A percentile compares a stretch with the other conserved stretches of the same genome.
Evolutionary conservation across 2,329 filamentous ascomycete genomes (phyloP).

Genomic region (Phyllosticta citriasiana): DNA sequence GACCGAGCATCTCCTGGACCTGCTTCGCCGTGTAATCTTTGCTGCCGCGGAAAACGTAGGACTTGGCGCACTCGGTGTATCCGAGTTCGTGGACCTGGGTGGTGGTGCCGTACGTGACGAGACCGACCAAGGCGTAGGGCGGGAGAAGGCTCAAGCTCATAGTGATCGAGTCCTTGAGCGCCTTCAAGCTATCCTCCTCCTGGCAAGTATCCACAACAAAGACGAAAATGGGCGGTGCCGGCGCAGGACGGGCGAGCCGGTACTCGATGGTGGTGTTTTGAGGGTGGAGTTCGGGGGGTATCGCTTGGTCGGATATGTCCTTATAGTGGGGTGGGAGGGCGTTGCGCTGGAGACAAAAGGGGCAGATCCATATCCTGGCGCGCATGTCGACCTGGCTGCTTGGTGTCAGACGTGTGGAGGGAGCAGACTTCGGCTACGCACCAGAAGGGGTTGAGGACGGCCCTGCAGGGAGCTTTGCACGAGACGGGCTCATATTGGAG

Average conservation of each 20-base stretch:
- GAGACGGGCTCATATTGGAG: constrained; percentile 94
- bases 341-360: constrained; percentile 78
- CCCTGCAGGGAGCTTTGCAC: constrained; percentile 92
- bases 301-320: constrained; percentile 74
- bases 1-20: constrained; percentile 97
- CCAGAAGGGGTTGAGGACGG: constrained; percentile 96
- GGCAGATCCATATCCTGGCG: constrained; percentile 78
- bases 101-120: constrained; percentile 91
- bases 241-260: constrained; percentile 67
- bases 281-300: constrained; percentile 73
- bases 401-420: constrained; percentile 12
- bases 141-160: constrained; percentile 77
- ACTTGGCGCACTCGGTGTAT: constrained; percentile 96
- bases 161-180: constrained; percentile 75
- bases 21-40: constrained; percentile 98
- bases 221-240: constrained; percentile 75
- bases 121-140: constrained; percentile 68
- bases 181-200: constrained; percentile 74
- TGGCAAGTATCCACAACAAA: constrained; percentile 85
- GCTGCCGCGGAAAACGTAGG: constrained; percentile 93
- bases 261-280: constrained; percentile 87
- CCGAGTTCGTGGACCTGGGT: constrained; percentile 96
- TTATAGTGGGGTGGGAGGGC: constrained; percentile 79
- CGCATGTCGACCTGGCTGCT: constrained; percentile 71
- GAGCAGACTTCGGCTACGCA: constrained; percentile 37